Conservation (phyloP, 495 filamentous ascomycete genomes). For the Darksidea phi region DNA sequence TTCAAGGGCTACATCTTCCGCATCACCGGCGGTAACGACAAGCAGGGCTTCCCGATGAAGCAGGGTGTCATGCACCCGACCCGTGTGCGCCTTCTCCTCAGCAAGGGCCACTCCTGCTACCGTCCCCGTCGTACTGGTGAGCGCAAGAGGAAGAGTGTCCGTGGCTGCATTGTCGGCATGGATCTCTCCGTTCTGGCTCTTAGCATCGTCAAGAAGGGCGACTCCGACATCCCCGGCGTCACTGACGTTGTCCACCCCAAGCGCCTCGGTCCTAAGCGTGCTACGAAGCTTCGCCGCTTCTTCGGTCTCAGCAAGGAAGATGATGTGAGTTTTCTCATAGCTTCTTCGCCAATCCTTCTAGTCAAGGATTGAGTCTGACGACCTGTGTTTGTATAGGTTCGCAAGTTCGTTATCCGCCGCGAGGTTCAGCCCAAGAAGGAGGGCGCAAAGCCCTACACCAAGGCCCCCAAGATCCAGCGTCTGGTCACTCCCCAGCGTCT, state of each 20-base stretch:
- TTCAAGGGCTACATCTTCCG: constrained; percentile 98
- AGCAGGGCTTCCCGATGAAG: constrained; percentile 99
- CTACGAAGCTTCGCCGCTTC: constrained; percentile 98
- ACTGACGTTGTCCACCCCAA: constrained; percentile 97
- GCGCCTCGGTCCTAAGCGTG: constrained; percentile 96
- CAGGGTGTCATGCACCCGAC: constrained; percentile 98
- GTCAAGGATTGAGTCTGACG: constrained; percentile 43
- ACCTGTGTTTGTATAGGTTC: constrained; percentile 58
- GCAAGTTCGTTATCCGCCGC: constrained; percentile 99
- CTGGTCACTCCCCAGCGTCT: constrained; percentile 99
- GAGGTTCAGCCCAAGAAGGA: constrained; percentile 89
- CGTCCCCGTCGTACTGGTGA: constrained; percentile 94
- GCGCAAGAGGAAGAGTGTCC: constrained; percentile 97
- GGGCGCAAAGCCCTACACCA: constrained; percentile 97
- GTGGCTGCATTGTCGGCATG: constrained; percentile 95
- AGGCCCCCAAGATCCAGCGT: constrained; percentile 98
- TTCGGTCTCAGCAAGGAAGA: constrained; percentile 99
- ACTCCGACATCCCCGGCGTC: constrained; percentile 85
- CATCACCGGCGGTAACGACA: constrained; percentile 99
- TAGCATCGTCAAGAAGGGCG: constrained; percentile 94
- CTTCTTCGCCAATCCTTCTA: constrained; percentile 46
- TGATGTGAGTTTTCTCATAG: constrained; percentile 76
- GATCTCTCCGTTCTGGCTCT: constrained; percentile 93
- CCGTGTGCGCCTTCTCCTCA: constrained; percentile 91
- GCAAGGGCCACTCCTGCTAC: constrained; percentile 95